Evolutionary conservation across 2,329 filamentous ascomycete species (phyloP).

Genomic region (Mariannaea sp.): DNA sequence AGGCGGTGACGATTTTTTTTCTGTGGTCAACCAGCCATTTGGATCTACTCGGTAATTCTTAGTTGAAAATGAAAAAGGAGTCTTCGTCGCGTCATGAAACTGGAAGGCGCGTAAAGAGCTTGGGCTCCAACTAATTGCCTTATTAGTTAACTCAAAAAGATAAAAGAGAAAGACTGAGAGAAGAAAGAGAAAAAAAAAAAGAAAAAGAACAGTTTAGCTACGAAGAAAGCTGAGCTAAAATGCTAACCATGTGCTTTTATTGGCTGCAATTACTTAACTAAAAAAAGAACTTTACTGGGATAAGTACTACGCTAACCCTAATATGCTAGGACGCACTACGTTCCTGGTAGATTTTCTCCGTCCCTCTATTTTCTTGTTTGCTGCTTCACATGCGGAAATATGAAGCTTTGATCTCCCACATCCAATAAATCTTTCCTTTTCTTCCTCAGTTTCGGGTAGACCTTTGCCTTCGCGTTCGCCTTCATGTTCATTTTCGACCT

Average conservation of each 20-base stretch:
- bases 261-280: too few relatives aligned
- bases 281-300: too few relatives aligned
- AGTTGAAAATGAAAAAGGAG: background rate
- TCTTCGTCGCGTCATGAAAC: conserved; percentile 18
- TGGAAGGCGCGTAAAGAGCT: conserved; percentile 24
- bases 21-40: background rate
- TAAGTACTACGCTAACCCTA: background rate
- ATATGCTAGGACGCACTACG: background rate
- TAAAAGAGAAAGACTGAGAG: too few relatives aligned
- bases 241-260: too few relatives aligned
- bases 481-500: background rate
- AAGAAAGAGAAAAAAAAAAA: too few relatives aligned
- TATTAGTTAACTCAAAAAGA: too few relatives aligned
- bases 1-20: conserved; percentile 1
- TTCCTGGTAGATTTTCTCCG: background rate
- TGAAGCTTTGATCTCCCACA: background rate
- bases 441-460: too few relatives aligned
- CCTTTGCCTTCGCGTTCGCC: background rate
- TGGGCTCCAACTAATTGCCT: background rate
- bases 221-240: too few relatives aligned
- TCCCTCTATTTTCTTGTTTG: too few relatives aligned
- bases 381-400: too few relatives aligned
- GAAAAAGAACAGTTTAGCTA: too few relatives aligned
- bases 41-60: background rate
- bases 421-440: too few relatives aligned